Conservation (phyloP, 495 filamentous ascomycete genomes). For the Aspergillus biplanus region DNA sequence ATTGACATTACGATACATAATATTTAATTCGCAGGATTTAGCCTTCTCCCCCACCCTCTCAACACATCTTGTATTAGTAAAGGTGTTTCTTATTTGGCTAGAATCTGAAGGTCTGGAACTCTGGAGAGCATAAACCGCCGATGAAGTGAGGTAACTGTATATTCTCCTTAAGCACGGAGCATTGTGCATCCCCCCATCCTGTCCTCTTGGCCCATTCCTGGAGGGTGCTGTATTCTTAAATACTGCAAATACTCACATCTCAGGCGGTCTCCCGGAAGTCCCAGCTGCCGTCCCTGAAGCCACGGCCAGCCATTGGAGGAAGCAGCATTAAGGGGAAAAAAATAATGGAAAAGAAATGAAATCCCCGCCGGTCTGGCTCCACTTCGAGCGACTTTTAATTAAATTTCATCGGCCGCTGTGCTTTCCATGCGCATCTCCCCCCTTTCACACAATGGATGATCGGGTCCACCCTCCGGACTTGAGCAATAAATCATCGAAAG, state of each 20-base stretch:
- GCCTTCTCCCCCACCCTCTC: background rate
- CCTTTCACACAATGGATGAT: background rate
- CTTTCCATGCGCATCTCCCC: background rate
- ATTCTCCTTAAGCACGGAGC: no score
- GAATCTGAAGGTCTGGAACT: background rate
- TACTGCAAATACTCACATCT: background rate
- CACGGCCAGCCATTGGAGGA: background rate
- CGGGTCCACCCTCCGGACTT: background rate
- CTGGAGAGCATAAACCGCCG: background rate
- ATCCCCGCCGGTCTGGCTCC: background rate
- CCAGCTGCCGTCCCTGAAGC: background rate
- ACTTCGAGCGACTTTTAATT: background rate
- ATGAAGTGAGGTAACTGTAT: background rate
- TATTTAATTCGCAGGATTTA: background rate
- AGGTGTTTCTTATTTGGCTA: background rate
- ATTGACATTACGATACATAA: background rate
- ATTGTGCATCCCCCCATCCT: no score
- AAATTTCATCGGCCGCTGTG: background rate
- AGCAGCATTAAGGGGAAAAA: constrained; percentile 1
- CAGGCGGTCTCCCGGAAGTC: background rate
- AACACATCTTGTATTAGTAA: background rate
- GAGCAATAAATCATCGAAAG: background rate
- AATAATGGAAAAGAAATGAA: background rate
- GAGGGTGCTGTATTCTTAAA: background rate
- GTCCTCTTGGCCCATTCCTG: background rate